Conservation (phyloP, 192 early-diverging fungal species). For the Backusella parvicylindrica region DNA sequence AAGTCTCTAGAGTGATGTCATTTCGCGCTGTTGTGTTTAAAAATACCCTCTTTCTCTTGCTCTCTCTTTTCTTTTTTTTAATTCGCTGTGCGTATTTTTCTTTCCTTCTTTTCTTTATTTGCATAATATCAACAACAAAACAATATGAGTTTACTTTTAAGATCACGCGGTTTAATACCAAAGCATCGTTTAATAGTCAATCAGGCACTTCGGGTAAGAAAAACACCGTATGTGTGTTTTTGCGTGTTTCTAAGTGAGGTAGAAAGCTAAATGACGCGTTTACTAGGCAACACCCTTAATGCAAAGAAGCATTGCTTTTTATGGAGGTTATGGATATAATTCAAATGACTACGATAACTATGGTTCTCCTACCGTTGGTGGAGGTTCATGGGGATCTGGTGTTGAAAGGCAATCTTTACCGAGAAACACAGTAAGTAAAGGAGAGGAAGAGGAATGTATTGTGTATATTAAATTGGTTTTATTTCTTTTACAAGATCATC, state of each 20-base stretch:
- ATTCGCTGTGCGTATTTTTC: not conserved
- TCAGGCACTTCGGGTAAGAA: not conserved
- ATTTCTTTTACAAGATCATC: constrained; percentile 49
- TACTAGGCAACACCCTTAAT: constrained; percentile 16
- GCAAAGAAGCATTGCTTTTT: constrained; percentile 13
- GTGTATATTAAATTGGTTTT: not conserved
- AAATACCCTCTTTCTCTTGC: too few relatives aligned
- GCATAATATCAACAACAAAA: not conserved
- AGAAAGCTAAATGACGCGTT: not conserved
- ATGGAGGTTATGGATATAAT: constrained; percentile 29
- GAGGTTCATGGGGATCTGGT: constrained; percentile 26
- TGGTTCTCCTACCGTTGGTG: constrained; percentile 23
- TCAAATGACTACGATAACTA: constrained; percentile 29
- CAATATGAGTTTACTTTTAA: not conserved
- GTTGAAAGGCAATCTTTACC: constrained; percentile 37
- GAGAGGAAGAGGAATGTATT: not conserved
- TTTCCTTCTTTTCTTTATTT: not conserved
- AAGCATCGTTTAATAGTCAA: not conserved
- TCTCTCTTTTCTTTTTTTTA: too few relatives aligned
- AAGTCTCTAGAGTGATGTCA: not conserved
- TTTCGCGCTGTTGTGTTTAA: not conserved
- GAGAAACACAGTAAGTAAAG: constrained; percentile 42
- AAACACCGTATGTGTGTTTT: too few relatives aligned
- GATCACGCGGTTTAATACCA: not conserved
- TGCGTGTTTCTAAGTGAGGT: too few relatives aligned